Percentiles rank a stretch among this genome's conserved stretches.
Evolutionary conservation across 805 yeast genomes (phyloP).

Genomic region (Saturnispora besseyi): DNA sequence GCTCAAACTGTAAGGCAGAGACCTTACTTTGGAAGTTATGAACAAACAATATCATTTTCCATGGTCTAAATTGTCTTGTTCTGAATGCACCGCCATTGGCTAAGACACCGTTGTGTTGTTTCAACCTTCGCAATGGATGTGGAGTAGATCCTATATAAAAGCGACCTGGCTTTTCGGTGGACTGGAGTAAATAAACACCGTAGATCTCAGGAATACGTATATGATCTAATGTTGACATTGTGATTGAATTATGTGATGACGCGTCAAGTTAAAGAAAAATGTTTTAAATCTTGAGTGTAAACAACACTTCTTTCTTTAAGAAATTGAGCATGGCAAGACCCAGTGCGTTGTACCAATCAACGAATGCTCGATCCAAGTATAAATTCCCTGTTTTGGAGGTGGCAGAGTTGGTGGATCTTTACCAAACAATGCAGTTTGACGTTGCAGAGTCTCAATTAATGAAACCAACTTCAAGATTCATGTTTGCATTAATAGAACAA

Average conservation of each 20-base stretch:
- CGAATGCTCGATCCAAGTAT: conserved; percentile 21
- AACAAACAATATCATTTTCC: conserved; percentile 59
- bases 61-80: conserved; percentile 63
- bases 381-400: conserved; percentile 28
- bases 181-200: conserved; percentile 63
- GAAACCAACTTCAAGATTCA: conserved; percentile 27
- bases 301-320: neutral
- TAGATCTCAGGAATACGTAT: conserved; percentile 37
- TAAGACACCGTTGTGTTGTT: conserved; percentile 74
- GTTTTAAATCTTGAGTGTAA: neutral
- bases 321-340: conserved; percentile 26
- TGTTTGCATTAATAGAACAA: conserved; percentile 28
- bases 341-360: conserved; percentile 27
- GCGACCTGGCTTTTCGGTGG: conserved; percentile 45
- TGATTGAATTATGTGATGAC: neutral
- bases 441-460: conserved; percentile 23
- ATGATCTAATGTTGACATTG: neutral
- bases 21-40: conserved; percentile 65
- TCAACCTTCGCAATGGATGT: conserved; percentile 52
- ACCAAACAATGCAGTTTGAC: conserved; percentile 24
- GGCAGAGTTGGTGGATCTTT: conserved; percentile 21
- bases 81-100: conserved; percentile 58
- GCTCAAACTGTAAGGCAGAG: conserved; percentile 72
- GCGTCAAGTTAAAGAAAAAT: neutral
- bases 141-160: conserved; percentile 82